These are phyloP conservation scores for Coemansia sp. DNA, from an alignment of 192 early-diverging fungal species.

Conservation along the genomic window DNA sequence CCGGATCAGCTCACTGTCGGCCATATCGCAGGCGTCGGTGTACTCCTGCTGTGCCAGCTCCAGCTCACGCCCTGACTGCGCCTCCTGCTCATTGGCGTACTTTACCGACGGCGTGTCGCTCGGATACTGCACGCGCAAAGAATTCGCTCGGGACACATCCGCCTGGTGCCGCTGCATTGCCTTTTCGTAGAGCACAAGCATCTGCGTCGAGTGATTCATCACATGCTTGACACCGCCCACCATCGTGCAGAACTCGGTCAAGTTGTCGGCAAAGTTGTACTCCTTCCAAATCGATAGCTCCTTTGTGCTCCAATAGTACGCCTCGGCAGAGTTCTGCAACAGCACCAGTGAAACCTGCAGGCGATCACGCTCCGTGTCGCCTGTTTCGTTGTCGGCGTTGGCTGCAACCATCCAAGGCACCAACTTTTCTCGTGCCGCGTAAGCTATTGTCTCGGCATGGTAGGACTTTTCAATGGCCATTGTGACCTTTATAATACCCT, in stretches of 20 bases:
- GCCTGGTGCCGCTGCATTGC: slow-evolving; percentile 39
- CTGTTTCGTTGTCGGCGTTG: neutral
- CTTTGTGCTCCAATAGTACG: slow-evolving; percentile 42
- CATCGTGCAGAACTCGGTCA: slow-evolving; percentile 41
- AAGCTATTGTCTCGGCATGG: slow-evolving; percentile 9
- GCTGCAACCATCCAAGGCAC: neutral
- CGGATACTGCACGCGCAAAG: slow-evolving; percentile 41
- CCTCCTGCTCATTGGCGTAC: slow-evolving; percentile 47
- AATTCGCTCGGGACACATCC: slow-evolving; percentile 26
- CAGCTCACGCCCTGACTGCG: slow-evolving; percentile 32
- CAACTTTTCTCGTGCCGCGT: neutral
- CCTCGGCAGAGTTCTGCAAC: slow-evolving; percentile 38
- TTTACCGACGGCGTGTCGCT: slow-evolving; percentile 47
- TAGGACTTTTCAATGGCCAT: slow-evolving; percentile 35
- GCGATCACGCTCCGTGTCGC: slow-evolving; percentile 22
- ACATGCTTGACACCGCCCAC: slow-evolving; percentile 33
- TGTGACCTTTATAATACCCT: slow-evolving; percentile 29
- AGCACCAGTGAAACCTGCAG: slow-evolving; percentile 33
- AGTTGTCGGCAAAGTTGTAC: slow-evolving; percentile 36
- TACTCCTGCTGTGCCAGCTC: slow-evolving; percentile 49
- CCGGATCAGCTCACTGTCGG: slow-evolving; percentile 33
- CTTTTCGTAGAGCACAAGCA: slow-evolving; percentile 44
- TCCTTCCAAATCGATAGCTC: slow-evolving; percentile 46
- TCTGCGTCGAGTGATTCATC: slow-evolving; percentile 46
- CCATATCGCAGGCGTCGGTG: slow-evolving; percentile 43